phyloP scores from a whole-genome alignment of 73 alveolate species.

The Tetrahymena thermophila region DNA sequence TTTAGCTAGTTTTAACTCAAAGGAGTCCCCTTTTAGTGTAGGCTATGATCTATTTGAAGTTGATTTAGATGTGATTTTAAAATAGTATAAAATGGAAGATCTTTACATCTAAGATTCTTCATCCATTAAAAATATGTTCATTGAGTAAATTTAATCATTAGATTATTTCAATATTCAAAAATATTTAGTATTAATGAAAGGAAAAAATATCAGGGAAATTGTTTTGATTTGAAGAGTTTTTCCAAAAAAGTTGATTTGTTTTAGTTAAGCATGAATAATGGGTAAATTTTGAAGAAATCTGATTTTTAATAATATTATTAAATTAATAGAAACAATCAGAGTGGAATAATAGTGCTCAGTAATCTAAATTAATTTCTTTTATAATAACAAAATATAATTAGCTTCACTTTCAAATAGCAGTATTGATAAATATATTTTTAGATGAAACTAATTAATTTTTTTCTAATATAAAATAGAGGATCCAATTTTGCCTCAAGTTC shows the following conservation, averaged over 20 bases:
- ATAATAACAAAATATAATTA: no score
- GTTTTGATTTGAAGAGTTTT: neutral
- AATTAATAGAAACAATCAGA: neutral
- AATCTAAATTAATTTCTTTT: no score
- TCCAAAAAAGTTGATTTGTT: neutral
- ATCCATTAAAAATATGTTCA: neutral
- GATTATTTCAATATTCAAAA: no score
- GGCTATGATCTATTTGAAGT: neutral
- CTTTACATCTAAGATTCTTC: neutral
- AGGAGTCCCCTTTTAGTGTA: neutral
- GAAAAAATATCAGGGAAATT: neutral
- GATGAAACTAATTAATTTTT: neutral
- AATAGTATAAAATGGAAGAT: neutral
- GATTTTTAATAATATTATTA: no score
- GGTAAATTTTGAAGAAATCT: neutral
- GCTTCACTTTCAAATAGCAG: neutral
- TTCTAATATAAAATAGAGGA: neutral
- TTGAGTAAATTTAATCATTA: neutral
- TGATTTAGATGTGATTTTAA: neutral
- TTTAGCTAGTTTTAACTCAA: neutral
- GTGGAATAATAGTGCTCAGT: neutral
- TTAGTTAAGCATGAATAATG: neutral
- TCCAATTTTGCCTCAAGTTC: neutral
- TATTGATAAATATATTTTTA: no score
- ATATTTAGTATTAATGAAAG: neutral